Percentiles rank a stretch among this genome's conserved stretches.
Evolutionary conservation across 1,284 basidiomycete species (phyloP).

Genomic region (Fomitiporia mediterranea): DNA sequence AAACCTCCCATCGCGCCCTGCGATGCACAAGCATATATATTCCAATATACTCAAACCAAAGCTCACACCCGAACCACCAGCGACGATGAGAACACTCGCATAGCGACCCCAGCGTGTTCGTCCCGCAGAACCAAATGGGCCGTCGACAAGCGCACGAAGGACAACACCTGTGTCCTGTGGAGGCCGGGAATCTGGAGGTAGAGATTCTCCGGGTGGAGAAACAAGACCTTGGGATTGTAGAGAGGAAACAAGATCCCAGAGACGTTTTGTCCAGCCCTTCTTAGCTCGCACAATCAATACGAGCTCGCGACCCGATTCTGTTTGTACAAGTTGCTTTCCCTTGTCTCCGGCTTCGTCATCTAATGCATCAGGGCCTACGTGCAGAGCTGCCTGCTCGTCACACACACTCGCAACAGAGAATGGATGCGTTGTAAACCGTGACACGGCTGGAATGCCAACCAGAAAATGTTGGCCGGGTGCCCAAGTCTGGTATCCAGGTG

Average conservation of each 20-base stretch:
- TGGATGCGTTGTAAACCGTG: slow-evolving; percentile 69
- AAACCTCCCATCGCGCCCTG: slow-evolving; percentile 45
- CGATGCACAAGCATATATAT: slow-evolving; percentile 61
- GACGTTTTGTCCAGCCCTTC: slow-evolving; percentile 69
- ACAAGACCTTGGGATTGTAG: slow-evolving; percentile 31
- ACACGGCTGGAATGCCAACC: slow-evolving; percentile 67
- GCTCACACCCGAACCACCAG: slow-evolving; percentile 78
- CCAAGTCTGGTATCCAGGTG: slow-evolving; percentile 62
- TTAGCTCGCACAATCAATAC: slow-evolving; percentile 75
- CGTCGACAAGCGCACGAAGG: slow-evolving; percentile 65
- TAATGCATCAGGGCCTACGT: slow-evolving; percentile 8
- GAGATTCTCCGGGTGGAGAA: slow-evolving; percentile 32
- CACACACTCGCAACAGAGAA: slow-evolving; percentile 76
- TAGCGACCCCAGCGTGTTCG: slow-evolving; percentile 64
- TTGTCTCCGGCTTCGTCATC: slow-evolving; percentile 27
- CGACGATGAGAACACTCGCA: slow-evolving; percentile 64
- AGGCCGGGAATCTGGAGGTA: slow-evolving; percentile 28
- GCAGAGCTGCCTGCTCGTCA: slow-evolving; percentile 44
- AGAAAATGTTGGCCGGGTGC: slow-evolving; percentile 78
- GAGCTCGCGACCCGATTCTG: slow-evolving; percentile 50
- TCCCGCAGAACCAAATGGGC: slow-evolving; percentile 73
- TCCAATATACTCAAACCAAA: slow-evolving; percentile 75
- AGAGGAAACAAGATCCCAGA: slow-evolving; percentile 56
- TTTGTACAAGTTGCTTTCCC: slow-evolving; percentile 30
- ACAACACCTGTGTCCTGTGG: slow-evolving; percentile 39